Conservation (phyloP, 331 rosid genomes). For the Arachis monticola region DNA sequence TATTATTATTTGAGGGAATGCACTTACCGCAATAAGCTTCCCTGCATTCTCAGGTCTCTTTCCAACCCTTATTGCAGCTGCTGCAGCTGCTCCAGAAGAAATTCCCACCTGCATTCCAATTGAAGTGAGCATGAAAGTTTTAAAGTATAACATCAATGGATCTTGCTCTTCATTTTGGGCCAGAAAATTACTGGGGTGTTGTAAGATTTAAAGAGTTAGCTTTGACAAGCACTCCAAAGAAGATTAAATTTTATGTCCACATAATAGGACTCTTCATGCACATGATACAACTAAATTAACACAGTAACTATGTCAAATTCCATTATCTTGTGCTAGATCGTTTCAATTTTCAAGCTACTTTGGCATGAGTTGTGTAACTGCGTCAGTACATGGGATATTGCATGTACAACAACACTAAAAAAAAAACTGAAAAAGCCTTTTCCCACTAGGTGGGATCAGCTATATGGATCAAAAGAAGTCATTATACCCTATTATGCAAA, state of each 20-base stretch:
- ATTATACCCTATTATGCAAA: no score
- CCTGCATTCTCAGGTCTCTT: slow-evolving; percentile 95
- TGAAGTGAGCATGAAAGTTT: slow-evolving; percentile 40
- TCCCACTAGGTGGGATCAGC: no score
- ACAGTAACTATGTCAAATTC: neutral
- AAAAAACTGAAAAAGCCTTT: no score
- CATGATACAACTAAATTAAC: neutral
- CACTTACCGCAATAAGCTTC: slow-evolving; percentile 82
- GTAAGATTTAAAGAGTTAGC: slow-evolving; percentile 32
- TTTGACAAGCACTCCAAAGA: neutral
- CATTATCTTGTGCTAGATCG: slow-evolving; percentile 19
- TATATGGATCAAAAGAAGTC: no score
- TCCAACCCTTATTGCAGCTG: slow-evolving; percentile 93
- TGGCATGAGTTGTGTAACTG: slow-evolving; percentile 26
- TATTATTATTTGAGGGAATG: slow-evolving; percentile 1
- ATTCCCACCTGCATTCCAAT: slow-evolving; percentile 80
- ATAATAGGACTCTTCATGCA: slow-evolving; percentile 22
- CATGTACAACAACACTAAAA: neutral
- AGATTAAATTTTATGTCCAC: slow-evolving; percentile 22
- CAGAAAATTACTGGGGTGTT: slow-evolving; percentile 23
- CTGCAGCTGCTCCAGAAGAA: slow-evolving; percentile 97
- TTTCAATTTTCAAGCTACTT: slow-evolving; percentile 32
- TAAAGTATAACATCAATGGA: slow-evolving; percentile 14
- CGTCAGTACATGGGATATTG: slow-evolving; percentile 1
- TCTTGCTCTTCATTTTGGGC: slow-evolving; percentile 27